Evolutionary conservation across 129 eudicot species (phyloP).

Genomic region (Apium graveolens): DNA sequence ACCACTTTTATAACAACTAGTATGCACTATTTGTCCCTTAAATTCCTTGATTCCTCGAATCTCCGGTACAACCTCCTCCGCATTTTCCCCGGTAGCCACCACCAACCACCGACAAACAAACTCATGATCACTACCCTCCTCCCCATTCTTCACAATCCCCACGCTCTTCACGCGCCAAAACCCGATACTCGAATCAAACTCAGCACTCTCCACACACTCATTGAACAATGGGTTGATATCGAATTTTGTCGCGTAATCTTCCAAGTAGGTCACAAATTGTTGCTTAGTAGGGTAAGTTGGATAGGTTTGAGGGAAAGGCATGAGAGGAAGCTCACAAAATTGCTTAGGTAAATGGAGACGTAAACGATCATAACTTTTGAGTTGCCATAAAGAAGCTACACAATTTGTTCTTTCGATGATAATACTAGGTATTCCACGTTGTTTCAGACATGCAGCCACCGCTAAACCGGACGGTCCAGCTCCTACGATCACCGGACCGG

Average conservation of each 20-base stretch:
- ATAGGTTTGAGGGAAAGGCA: slow-evolving; percentile 58
- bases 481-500: slow-evolving; percentile 79
- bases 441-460: slow-evolving; percentile 63
- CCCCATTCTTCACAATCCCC: slow-evolving; percentile 19
- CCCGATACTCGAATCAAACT: slow-evolving; percentile 47
- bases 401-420: slow-evolving; percentile 65
- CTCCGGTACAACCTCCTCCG: slow-evolving; percentile 76
- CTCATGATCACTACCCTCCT: slow-evolving; percentile 34
- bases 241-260: slow-evolving; percentile 47
- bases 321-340: slow-evolving; percentile 82
- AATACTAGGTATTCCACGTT: slow-evolving; percentile 49
- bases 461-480: slow-evolving; percentile 88
- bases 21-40: slow-evolving; percentile 52
- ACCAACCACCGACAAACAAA: slow-evolving; percentile 84
- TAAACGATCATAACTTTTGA: slow-evolving; percentile 70
- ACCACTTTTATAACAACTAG: slow-evolving; percentile 72
- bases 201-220: slow-evolving; percentile 52
- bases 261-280: slow-evolving; percentile 68
- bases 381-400: slow-evolving; percentile 89
- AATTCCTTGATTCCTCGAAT: slow-evolving; percentile 62
- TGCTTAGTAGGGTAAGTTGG: slow-evolving; percentile 76
- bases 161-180: slow-evolving; percentile 64
- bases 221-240: slow-evolving; percentile 60
- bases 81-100: slow-evolving; percentile 98
- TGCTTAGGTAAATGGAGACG: slow-evolving; percentile 79